Conservation (phyloP, 148 eudicot genomes). For the Persicaria maculosa region DNA sequence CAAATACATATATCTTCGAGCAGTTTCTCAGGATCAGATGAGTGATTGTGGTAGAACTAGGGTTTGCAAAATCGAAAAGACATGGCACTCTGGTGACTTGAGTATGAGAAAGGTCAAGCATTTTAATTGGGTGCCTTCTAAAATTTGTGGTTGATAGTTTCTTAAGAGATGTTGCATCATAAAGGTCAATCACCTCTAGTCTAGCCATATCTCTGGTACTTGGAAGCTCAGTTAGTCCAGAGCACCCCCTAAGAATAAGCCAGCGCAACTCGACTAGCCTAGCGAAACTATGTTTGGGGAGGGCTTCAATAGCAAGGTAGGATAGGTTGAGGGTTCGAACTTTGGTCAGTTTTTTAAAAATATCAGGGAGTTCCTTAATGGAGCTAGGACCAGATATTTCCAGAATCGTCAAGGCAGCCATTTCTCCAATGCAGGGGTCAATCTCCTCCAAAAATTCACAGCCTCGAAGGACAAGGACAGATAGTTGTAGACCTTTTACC, state of each 20-base stretch:
- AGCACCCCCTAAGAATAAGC: conserved; percentile 11
- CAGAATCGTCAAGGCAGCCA: background rate
- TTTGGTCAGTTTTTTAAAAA: conserved; percentile 2
- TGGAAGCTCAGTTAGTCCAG: background rate
- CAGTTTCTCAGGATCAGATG: background rate
- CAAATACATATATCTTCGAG: conserved; percentile 4
- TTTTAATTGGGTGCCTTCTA: background rate
- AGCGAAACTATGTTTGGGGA: conserved; percentile 9
- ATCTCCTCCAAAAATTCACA: conserved; percentile 6
- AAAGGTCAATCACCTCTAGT: conserved; percentile 9
- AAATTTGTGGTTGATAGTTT: conserved; percentile 6
- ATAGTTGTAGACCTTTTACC: background rate
- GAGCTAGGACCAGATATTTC: conserved; percentile 13
- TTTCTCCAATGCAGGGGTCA: background rate
- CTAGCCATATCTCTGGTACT: background rate
- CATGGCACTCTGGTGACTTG: background rate
- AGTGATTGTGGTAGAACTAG: background rate
- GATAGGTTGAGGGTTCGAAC: conserved; percentile 10
- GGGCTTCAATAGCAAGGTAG: background rate
- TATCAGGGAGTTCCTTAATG: background rate
- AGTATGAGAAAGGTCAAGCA: conserved; percentile 13
- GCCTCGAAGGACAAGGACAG: conserved; percentile 6
- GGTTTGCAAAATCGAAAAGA: background rate
- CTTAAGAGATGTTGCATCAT: background rate
- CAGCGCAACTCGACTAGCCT: background rate